Conservation (phyloP, 2,329 filamentous ascomycete genomes). For the Cytospora mali region DNA sequence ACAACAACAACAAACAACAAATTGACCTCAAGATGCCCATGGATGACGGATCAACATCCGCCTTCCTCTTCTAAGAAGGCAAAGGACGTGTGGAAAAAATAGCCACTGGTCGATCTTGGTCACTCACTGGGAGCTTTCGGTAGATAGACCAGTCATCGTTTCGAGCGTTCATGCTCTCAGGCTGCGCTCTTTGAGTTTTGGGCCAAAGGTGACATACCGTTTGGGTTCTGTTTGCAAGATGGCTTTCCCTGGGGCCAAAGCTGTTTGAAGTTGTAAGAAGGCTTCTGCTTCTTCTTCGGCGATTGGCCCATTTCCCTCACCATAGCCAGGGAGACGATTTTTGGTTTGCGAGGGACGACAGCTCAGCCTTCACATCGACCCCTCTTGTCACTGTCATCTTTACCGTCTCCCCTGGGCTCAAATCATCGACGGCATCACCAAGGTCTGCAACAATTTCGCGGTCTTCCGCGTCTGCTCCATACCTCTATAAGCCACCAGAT, state of each 20-base stretch:
- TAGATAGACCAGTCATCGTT: neutral
- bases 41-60: neutral
- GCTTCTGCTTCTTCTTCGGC: neutral
- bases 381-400: neutral
- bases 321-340: neutral
- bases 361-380: neutral
- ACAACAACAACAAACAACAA: neutral
- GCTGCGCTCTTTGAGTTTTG: neutral
- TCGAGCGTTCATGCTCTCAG: too few relatives aligned
- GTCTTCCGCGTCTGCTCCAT: neutral
- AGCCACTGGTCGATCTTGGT: neutral
- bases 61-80: neutral
- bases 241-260: neutral
- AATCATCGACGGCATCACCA: neutral
- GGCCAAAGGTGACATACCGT: neutral
- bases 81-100: too few relatives aligned
- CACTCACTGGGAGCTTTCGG: too few relatives aligned
- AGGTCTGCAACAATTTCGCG: neutral
- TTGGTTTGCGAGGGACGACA: neutral
- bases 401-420: neutral
- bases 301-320: neutral
- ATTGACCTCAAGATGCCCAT: neutral
- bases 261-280: neutral
- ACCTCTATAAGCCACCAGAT: slow-evolving; percentile 20
- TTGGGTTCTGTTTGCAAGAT: neutral